Percentiles rank a stretch among this genome's conserved stretches.
Conservation (phyloP, 495 filamentous ascomycete genomes). For the Neurospora sp. region DNA sequence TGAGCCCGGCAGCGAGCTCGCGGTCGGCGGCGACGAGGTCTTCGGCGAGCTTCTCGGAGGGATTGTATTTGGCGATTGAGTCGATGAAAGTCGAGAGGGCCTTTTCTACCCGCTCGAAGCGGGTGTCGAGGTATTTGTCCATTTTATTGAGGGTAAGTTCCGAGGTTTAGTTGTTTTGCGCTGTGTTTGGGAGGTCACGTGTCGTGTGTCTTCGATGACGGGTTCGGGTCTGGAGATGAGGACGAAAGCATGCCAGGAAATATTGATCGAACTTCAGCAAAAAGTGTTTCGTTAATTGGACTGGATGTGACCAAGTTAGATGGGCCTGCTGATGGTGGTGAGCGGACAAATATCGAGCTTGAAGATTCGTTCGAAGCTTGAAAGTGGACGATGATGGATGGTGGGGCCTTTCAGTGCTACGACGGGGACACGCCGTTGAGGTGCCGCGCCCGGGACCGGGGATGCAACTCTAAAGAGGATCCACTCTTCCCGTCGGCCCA, state of each 20-base stretch:
- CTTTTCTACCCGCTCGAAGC: constrained; percentile 59
- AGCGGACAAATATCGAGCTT: background rate
- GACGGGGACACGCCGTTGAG: background rate
- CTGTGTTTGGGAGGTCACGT: background rate
- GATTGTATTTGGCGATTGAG: constrained; percentile 70
- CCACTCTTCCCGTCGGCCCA: background rate
- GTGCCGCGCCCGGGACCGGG: background rate
- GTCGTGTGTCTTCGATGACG: background rate
- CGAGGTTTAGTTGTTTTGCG: background rate
- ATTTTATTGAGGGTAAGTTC: constrained; percentile 22
- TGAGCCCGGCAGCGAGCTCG: constrained; percentile 48
- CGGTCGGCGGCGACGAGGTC: constrained; percentile 60
- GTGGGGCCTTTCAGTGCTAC: background rate
- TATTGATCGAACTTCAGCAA: background rate
- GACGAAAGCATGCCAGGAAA: background rate
- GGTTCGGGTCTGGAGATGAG: background rate
- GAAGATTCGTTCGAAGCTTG: background rate
- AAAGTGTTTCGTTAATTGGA: too few relatives aligned
- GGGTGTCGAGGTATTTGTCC: constrained; percentile 47
- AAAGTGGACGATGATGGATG: background rate
- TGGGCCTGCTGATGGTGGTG: background rate
- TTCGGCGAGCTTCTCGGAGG: constrained; percentile 49
- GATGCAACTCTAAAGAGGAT: background rate
- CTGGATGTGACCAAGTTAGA: too few relatives aligned
- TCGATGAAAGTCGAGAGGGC: constrained; percentile 57